Evolutionary conservation across 352 stramenopile species (phyloP), one percentile per base, ranked within the genome.

Genomic region (Phytopythium kandeliae): DNA sequence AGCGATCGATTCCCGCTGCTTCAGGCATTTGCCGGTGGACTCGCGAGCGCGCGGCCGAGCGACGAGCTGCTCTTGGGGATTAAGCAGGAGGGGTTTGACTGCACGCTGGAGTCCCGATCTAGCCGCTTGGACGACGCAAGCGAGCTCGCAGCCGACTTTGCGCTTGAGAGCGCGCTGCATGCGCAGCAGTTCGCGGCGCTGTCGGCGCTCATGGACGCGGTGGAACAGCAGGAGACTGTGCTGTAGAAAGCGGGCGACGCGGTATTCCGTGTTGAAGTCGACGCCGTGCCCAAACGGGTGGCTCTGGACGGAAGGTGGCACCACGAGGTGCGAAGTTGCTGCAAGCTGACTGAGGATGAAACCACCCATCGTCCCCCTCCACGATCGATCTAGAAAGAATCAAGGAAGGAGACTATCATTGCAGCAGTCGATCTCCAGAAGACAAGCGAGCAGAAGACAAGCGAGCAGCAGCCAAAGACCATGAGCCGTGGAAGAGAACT

Each of bases 11-110:
- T 85, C 35, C 61, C 58, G 21, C 40, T 63, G 28, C 64, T 89
- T 12, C 72, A 86, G 56, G 58, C 59, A 21, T 86, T 89, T 42
- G 78, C 72, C 0, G 78, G 70, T 2, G 74, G 74, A 0, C 65
- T 89, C 16, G 78, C 78, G 22, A 85, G 67, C 28, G 62, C 78
- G 3, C 75, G 71, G 31, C 54, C 58, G 9, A 37, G 40, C 26
- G 35, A 45, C 37, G 33, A 41, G 22, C 48, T 36, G 35, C 21
- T 54, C 2, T 21, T 47, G 3, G 16, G 35, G 3, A 50, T 53
- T 4, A 58, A 58, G 17, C 56, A 31, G 3, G 30, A 25, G 22
- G 62, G 49, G 9, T 33, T 45, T 9, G 61, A 52, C 17, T 49
- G 57, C 22, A 55, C 67, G 21, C 13, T 74, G 19, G 51, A 69